Conservation (phyloP, 768 basidiomycete genomes). For the Suillus occidentalis region DNA sequence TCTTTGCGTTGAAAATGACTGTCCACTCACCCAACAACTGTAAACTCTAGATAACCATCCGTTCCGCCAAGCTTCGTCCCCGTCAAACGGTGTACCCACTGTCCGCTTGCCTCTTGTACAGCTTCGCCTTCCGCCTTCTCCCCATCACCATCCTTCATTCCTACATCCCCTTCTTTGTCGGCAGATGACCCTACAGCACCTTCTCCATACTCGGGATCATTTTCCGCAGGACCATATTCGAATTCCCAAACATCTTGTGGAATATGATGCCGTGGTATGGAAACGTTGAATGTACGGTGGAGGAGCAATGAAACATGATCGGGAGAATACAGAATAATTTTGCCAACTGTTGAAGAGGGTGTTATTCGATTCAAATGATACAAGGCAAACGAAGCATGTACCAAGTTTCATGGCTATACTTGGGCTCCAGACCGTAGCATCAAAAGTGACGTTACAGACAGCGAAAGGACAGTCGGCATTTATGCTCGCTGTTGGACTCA, state of each 20-base stretch:
- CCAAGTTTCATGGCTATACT: constrained; percentile 78
- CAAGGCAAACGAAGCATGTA: constrained; percentile 25
- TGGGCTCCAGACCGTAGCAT: constrained; percentile 89
- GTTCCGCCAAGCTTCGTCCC: constrained; percentile 67
- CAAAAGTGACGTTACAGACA: constrained; percentile 71
- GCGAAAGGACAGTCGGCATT: constrained; percentile 85
- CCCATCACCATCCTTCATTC: constrained; percentile 12
- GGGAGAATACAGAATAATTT: constrained; percentile 84
- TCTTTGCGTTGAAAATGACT: constrained; percentile 7
- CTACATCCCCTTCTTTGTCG: constrained; percentile 9
- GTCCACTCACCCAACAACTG: constrained; percentile 78
- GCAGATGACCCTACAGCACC: constrained; percentile 14
- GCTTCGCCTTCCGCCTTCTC: constrained; percentile 22
- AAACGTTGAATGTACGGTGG: constrained; percentile 91
- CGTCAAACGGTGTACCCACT: constrained; percentile 78
- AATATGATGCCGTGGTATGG: constrained; percentile 91
- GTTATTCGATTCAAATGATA: background rate
- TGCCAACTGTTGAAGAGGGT: constrained; percentile 57
- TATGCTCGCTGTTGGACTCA: constrained; percentile 62
- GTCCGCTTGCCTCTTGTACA: constrained; percentile 54
- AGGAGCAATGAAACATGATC: constrained; percentile 90
- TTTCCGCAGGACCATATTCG: constrained; percentile 80
- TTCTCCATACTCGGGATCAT: constrained; percentile 69
- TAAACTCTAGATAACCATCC: constrained; percentile 73
- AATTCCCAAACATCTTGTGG: constrained; percentile 80